Evolutionary conservation across 2,329 filamentous ascomycete genomes (phyloP).

Genomic region (Trichoderma atroviride): DNA sequence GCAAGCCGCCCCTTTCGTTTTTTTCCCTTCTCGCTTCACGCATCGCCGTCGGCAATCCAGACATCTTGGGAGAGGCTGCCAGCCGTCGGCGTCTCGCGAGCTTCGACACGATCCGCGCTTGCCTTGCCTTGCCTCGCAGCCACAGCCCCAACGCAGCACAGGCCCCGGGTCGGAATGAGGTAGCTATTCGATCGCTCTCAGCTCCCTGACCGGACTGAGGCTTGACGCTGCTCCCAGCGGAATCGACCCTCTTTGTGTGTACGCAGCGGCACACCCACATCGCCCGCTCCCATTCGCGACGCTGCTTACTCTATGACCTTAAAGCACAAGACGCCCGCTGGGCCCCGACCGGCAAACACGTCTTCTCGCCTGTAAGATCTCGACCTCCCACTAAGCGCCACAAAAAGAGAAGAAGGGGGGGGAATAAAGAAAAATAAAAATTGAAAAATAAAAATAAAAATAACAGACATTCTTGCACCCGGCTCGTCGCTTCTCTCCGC

Average conservation of each 20-base stretch:
- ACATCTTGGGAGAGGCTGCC: conserved; percentile 25
- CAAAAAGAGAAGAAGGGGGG: neutral
- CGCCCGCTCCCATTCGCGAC: conserved; percentile 31
- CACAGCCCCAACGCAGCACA: conserved; percentile 5
- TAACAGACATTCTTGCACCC: neutral
- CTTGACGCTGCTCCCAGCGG: conserved; percentile 32
- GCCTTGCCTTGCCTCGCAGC: conserved; percentile 23
- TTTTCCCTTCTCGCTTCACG: conserved; percentile 21
- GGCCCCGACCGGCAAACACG: conserved; percentile 60
- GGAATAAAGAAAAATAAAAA: neutral
- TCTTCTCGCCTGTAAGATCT: conserved; percentile 57
- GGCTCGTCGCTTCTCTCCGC: neutral
- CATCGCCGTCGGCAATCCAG: conserved; percentile 24
- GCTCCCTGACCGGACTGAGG: conserved; percentile 64
- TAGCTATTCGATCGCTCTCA: conserved; percentile 59
- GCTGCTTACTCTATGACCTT: conserved; percentile 41
- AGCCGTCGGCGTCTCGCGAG: conserved; percentile 26
- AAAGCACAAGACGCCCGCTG: conserved; percentile 59
- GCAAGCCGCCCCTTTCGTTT: conserved; percentile 26
- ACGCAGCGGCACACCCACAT: conserved; percentile 30
- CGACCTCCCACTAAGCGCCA: neutral
- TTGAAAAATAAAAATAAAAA: neutral
- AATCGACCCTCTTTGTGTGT: conserved; percentile 21
- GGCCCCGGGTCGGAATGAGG: conserved; percentile 55
- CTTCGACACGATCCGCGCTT: conserved; percentile 25